These are phyloP conservation scores for Amaranthus palmeri DNA, from an alignment of 148 eudicot species.

Conservation along the genomic window DNA sequence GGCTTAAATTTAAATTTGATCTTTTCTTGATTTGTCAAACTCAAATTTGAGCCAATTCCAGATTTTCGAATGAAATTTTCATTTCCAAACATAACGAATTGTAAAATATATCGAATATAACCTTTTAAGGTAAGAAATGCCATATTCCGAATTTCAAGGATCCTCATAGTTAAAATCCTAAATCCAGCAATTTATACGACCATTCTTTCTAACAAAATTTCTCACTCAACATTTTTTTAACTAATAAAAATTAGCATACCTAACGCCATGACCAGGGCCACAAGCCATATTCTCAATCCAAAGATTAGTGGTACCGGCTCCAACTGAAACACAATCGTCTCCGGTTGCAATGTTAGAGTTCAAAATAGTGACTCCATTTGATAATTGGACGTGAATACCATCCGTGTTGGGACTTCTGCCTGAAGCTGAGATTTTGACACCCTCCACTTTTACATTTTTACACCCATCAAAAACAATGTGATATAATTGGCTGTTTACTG, in stretches of 20 bases:
- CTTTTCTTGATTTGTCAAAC: too few species aligned
- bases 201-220: too few species aligned
- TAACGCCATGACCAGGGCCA: conserved; percentile 60
- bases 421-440: conserved; percentile 34
- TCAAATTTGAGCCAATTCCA: too few species aligned
- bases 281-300: conserved; percentile 38
- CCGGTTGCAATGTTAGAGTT: conserved; percentile 39
- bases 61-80: too few species aligned
- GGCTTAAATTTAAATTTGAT: too few species aligned
- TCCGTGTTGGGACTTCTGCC: conserved; percentile 63
- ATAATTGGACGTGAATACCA: conserved; percentile 47
- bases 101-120: too few species aligned
- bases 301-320: conserved; percentile 39
- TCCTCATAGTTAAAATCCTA: too few species aligned
- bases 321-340: conserved; percentile 57
- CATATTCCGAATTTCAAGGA: too few species aligned
- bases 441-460: conserved; percentile 27
- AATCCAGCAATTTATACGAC: too few species aligned
- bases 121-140: too few species aligned
- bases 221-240: too few species aligned
- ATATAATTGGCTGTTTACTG: conserved; percentile 47
- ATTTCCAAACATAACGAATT: too few species aligned
- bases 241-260: conserved; percentile 19
- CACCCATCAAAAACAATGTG: conserved; percentile 45
- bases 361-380: conserved; percentile 30